Conservation (phyloP, 768 basidiomycete species). For the Mycena kentingensis region DNA sequence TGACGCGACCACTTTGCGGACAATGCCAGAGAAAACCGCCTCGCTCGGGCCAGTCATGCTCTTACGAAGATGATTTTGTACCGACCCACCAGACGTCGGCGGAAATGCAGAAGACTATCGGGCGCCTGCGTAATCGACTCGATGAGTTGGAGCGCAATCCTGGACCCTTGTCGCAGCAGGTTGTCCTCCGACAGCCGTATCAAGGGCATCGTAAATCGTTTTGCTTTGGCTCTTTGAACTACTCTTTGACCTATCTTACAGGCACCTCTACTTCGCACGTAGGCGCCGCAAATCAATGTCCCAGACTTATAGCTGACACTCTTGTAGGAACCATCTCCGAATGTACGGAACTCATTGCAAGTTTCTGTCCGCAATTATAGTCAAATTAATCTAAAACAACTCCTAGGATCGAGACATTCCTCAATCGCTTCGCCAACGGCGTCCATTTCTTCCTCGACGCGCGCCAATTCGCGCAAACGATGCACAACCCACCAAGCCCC, state of each 20-base stretch:
- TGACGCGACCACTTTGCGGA: slow-evolving; percentile 1
- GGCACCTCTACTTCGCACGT: not conserved
- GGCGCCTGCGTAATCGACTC: not conserved
- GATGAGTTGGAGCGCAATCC: slow-evolving; percentile 4
- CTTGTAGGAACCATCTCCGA: slow-evolving; percentile 4
- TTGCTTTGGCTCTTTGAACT: no score
- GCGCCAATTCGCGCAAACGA: not conserved
- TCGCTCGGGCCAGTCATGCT: not conserved
- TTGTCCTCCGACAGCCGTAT: not conserved
- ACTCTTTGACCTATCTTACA: no score
- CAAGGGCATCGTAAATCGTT: no score
- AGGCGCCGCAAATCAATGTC: not conserved
- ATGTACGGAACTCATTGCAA: not conserved
- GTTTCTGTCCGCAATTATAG: not conserved
- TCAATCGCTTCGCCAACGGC: slow-evolving; percentile 1
- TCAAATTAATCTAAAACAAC: not conserved
- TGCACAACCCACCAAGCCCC: slow-evolving; percentile 1
- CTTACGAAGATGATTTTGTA: not conserved
- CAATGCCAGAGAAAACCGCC: slow-evolving; percentile 7
- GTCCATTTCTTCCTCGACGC: slow-evolving; percentile 11
- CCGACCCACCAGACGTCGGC: not conserved
- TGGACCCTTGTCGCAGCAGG: not conserved
- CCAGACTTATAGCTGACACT: no score
- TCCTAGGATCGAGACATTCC: slow-evolving; percentile 4
- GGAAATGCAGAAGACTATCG: slow-evolving; percentile 4